These are phyloP conservation scores for Cystobasidium onofrii DNA, from an alignment of 768 basidiomycete genomes.

Conservation along the genomic window DNA sequence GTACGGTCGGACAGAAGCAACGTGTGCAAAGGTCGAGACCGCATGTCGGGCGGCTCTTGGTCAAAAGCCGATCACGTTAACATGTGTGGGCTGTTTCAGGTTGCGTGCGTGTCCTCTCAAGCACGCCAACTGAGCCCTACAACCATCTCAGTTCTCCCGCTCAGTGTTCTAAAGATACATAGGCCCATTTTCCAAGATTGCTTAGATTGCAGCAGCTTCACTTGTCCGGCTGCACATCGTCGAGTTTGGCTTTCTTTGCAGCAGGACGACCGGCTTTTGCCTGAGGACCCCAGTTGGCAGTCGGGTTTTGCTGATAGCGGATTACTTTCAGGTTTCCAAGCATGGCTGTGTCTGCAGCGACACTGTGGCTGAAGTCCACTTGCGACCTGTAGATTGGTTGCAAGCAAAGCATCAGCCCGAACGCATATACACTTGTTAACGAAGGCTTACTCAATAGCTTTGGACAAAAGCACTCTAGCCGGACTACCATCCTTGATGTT, in stretches of 20 bases:
- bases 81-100: no score
- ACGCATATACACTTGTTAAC: neutral
- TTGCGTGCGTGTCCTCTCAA: no score
- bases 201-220: neutral
- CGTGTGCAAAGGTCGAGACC: no score
- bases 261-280: slow-evolving; percentile 24
- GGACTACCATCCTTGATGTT: slow-evolving; percentile 71
- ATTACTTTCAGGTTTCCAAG: slow-evolving; percentile 67
- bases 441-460: neutral
- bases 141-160: no score
- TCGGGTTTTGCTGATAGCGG: slow-evolving; percentile 82
- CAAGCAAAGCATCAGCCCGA: neutral
- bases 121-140: no score
- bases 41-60: neutral
- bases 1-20: neutral
- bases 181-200: no score
- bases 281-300: slow-evolving; percentile 87
- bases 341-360: slow-evolving; percentile 53
- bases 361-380: slow-evolving; percentile 71
- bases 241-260: neutral
- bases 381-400: neutral
- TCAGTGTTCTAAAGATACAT: no score
- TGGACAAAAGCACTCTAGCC: slow-evolving; percentile 55
- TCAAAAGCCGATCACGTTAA: neutral
- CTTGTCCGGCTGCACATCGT: neutral